A percentile compares a stretch with the other conserved stretches of the same genome.
Conservation (phyloP, 495 filamentous ascomycete genomes). For the Cercophora samala region DNA sequence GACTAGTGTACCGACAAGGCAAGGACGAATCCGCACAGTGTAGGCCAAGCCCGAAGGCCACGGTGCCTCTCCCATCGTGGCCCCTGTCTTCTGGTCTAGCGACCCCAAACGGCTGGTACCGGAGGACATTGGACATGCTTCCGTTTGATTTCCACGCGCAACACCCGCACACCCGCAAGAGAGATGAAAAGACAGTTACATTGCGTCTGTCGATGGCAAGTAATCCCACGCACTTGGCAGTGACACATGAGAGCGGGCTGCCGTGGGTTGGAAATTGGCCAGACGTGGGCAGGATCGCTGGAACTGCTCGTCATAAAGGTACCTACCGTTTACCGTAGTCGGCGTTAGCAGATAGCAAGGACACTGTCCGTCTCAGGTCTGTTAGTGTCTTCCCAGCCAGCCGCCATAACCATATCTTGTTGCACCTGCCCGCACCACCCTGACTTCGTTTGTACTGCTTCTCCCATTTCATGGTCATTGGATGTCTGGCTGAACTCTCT, state of each 20-base stretch:
- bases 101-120: conserved; percentile 1
- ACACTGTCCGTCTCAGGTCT: not conserved
- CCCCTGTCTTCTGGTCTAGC: not conserved
- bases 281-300: conserved; percentile 8
- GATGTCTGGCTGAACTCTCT: not conserved
- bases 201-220: not conserved
- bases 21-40: not conserved
- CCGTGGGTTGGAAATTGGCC: not conserved
- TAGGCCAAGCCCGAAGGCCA: not conserved
- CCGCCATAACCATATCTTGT: not conserved
- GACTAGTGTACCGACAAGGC: not conserved
- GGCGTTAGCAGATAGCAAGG: not conserved
- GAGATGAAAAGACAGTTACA: not conserved
- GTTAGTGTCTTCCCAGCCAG: not conserved
- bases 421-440: not conserved
- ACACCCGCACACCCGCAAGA: conserved; percentile 7
- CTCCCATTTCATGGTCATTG: not conserved
- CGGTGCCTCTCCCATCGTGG: not conserved
- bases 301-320: not conserved
- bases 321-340: not conserved
- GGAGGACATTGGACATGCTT: not conserved
- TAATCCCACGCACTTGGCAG: conserved; percentile 11
- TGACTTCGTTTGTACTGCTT: not conserved
- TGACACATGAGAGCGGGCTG: not conserved
- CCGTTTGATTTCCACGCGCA: conserved; percentile 3